phyloP scores from a whole-genome alignment of 106 monocot species.

The Dendrobium officinale region DNA sequence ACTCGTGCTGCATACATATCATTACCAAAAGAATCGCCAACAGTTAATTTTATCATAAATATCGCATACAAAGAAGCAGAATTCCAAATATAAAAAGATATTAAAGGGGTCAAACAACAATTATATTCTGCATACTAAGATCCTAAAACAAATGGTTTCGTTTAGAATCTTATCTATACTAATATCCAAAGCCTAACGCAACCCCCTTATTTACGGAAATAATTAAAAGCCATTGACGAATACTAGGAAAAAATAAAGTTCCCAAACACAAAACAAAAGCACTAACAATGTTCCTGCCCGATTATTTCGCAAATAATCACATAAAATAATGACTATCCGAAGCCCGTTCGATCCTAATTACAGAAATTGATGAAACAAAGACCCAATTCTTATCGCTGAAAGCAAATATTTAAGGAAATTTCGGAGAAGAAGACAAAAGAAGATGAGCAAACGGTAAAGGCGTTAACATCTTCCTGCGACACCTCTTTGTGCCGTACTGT shows the following conservation, averaged over 20 bases:
- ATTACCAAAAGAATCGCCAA: background rate
- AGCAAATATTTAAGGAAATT: background rate
- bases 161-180: background rate
- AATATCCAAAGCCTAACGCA: background rate
- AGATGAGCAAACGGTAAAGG: background rate
- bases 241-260: background rate
- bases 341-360: background rate
- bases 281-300: background rate
- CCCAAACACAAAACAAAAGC: background rate
- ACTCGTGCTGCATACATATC: background rate
- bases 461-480: background rate
- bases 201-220: background rate
- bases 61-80: background rate
- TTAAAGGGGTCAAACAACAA: too few relatives aligned
- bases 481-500: background rate
- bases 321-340: conserved; percentile 4
- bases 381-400: background rate
- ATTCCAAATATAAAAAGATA: background rate
- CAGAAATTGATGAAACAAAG: background rate
- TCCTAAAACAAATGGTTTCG: background rate
- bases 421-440: background rate
- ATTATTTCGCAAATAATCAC: conserved; percentile 3
- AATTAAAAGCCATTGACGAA: background rate
- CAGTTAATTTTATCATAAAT: background rate
- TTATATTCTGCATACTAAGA: too few relatives aligned